Percentiles rank a stretch among this genome's conserved stretches.
These are phyloP conservation scores for Cladochytrium replicatum DNA, from an alignment of 192 early-diverging fungal species.

Conservation along the genomic window DNA sequence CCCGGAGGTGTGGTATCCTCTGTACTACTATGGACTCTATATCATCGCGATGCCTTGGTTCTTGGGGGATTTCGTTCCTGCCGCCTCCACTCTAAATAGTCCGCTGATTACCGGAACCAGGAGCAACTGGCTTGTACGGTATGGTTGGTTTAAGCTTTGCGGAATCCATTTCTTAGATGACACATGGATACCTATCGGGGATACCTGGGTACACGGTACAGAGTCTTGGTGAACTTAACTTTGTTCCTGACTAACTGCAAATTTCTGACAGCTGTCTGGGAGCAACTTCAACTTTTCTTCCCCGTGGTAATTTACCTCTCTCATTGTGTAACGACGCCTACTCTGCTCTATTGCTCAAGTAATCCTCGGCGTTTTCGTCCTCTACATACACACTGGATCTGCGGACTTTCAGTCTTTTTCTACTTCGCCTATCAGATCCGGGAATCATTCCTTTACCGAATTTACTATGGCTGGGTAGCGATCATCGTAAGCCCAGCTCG, in stretches of 20 bases:
- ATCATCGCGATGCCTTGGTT: conserved; percentile 57
- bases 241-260: background rate
- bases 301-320: conserved; percentile 28
- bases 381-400: conserved; percentile 16
- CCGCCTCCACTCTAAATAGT: no score
- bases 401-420: conserved; percentile 11
- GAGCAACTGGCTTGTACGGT: background rate
- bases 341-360: conserved; percentile 18
- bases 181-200: conserved; percentile 14
- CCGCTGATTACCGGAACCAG: no score
- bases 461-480: conserved; percentile 6
- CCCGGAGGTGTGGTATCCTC: conserved; percentile 44
- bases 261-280: conserved; percentile 14
- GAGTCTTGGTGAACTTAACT: background rate
- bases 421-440: conserved; percentile 21
- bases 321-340: conserved; percentile 20
- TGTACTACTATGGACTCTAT: conserved; percentile 28
- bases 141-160: conserved; percentile 16
- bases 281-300: conserved; percentile 12
- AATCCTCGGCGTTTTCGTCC: conserved; percentile 3
- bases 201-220: conserved; percentile 17
- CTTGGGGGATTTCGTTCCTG: conserved; percentile 56
- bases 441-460: background rate
- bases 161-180: conserved; percentile 13
- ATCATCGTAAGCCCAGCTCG: conserved; percentile 1